Conservation (phyloP, 352 stramenopile genomes). For the Phytopythium ostracodes region DNA sequence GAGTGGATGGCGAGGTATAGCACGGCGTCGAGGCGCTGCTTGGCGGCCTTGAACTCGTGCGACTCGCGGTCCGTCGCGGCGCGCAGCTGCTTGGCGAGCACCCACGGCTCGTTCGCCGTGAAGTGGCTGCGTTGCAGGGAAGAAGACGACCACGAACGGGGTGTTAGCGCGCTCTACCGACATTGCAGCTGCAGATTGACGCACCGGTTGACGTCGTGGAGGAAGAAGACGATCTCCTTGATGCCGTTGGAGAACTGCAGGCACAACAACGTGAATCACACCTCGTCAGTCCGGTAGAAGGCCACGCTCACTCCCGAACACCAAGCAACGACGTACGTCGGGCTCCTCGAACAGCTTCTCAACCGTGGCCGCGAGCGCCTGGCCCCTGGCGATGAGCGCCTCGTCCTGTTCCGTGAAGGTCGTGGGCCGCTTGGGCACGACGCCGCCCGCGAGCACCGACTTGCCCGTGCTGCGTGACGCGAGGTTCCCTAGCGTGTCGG, state of each 20-base stretch:
- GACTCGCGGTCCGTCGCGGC: constrained; percentile 21
- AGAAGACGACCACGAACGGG: too few relatives aligned
- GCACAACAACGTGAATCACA: constrained; percentile 8
- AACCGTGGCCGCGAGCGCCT: constrained; percentile 41
- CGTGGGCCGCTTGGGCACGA: constrained; percentile 34
- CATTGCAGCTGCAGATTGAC: background rate
- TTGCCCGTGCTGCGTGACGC: constrained; percentile 71
- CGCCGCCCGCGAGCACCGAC: constrained; percentile 49
- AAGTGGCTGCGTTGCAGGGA: constrained; percentile 56
- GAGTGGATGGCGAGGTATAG: constrained; percentile 75
- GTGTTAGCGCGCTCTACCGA: too few relatives aligned
- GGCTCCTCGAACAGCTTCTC: constrained; percentile 56
- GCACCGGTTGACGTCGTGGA: constrained; percentile 78
- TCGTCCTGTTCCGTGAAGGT: constrained; percentile 39
- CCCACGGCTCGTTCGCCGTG: constrained; percentile 72
- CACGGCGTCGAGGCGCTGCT: constrained; percentile 54
- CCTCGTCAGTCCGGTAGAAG: background rate
- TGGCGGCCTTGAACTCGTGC: constrained; percentile 25
- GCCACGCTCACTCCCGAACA: constrained; percentile 2
- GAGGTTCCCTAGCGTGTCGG: constrained; percentile 90
- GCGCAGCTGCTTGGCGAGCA: constrained; percentile 63
- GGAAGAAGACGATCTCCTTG: constrained; percentile 74
- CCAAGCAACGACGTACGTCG: constrained; percentile 58
- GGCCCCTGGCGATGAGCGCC: constrained; percentile 49
- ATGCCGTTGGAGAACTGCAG: constrained; percentile 60